Evolutionary conservation across 2,329 filamentous ascomycete genomes (phyloP).

Genomic region (Colletotrichum eleusines): DNA sequence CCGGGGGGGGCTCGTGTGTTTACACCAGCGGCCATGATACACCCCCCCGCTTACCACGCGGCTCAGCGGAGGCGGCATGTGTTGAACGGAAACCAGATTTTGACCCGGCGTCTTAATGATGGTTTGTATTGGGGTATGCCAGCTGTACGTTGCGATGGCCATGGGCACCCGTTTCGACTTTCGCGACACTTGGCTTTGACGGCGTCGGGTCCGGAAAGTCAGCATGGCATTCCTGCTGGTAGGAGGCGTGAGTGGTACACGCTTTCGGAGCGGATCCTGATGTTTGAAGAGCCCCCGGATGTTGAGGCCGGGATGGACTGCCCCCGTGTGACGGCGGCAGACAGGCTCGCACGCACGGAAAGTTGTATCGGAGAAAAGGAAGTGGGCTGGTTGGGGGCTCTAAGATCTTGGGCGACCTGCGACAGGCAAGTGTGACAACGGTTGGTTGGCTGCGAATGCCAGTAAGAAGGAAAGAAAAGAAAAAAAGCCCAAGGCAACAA

Average conservation of each 20-base stretch:
- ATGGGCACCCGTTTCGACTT: neutral
- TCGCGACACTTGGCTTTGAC: neutral
- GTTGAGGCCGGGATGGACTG: constrained; percentile 24
- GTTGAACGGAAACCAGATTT: constrained; percentile 34
- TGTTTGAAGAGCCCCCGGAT: constrained; percentile 12
- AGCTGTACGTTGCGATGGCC: neutral
- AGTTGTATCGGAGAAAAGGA: constrained; percentile 28
- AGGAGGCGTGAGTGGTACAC: neutral
- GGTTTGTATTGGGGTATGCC: neutral
- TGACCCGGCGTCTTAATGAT: constrained; percentile 3
- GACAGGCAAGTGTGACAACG: constrained; percentile 14
- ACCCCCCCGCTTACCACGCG: neutral
- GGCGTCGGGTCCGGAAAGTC: constrained; percentile 3
- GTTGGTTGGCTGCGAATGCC: neutral
- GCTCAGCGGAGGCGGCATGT: constrained; percentile 19
- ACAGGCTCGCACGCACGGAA: constrained; percentile 33
- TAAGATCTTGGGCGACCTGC: constrained; percentile 23
- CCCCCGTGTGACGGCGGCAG: constrained; percentile 31
- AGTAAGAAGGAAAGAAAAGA: neutral
- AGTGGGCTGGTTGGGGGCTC: constrained; percentile 33
- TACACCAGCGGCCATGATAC: neutral
- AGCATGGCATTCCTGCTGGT: constrained; percentile 1
- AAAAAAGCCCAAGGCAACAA: neutral
- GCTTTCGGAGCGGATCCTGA: constrained; percentile 29
- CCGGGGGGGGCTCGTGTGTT: constrained; percentile 19